phyloP scores from a whole-genome alignment of 179 eudicot species.

The Spinacia oleracea region DNA sequence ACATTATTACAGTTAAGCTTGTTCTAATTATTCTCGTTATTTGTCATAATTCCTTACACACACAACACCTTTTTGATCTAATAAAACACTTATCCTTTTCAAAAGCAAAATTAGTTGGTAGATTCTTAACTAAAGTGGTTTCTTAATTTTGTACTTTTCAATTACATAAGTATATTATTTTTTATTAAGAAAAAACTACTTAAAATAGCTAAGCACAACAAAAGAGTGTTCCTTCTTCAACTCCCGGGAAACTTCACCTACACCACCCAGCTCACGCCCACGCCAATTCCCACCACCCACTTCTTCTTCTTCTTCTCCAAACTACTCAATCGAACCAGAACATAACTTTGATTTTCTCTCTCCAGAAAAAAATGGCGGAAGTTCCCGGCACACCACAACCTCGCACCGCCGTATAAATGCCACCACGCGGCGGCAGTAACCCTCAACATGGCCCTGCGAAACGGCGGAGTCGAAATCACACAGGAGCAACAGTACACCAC shows the following conservation, averaged over 20 bases:
- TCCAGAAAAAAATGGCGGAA: background rate
- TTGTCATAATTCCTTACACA: too few species aligned
- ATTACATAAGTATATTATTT: too few species aligned
- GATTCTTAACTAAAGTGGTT: too few species aligned
- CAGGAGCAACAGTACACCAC: background rate
- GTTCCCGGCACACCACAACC: background rate
- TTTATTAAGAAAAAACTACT: too few species aligned
- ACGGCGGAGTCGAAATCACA: constrained; percentile 5
- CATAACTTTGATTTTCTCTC: too few species aligned
- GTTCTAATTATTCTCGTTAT: too few species aligned
- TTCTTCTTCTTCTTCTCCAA: background rate
- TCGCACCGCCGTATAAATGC: constrained; percentile 8
- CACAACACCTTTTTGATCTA: too few species aligned
- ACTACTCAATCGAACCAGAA: too few species aligned
- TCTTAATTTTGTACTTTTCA: too few species aligned
- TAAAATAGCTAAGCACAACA: background rate
- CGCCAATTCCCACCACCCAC: background rate
- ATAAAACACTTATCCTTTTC: too few species aligned
- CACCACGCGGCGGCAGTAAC: background rate
- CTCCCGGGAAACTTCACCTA: constrained; percentile 18
- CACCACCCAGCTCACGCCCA: background rate
- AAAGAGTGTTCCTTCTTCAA: background rate
- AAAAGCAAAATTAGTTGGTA: too few species aligned
- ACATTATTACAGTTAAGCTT: too few species aligned
- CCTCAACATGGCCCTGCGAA: constrained; percentile 24